Base-by-base conservation (phyloP, 257 asterid species). In the Solanum bulbocastanum region DNA sequence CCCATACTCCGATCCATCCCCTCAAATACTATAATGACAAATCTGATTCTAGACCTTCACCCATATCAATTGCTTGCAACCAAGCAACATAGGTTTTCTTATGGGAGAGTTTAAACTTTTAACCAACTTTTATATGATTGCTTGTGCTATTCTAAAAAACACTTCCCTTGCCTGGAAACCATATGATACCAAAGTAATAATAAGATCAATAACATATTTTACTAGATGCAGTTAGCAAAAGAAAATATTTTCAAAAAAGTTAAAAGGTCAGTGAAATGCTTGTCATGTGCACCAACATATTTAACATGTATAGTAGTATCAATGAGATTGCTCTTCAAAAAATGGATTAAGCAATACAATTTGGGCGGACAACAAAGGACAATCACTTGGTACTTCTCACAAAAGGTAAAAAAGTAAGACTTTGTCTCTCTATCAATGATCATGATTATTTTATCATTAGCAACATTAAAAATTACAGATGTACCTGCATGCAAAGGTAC, bases 401-500 rank as follows among this genome's bases (percentile, higher is more conserved):
- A 46, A 81, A 46, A 46, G 42, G 85, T 44, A 4, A 81, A 81
- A 81, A 30, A 49, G 15, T 10, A 32, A 49, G 86, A 82, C 20
- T 3, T 7, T 49, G 5, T 49, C 86, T 11, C 40, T 82, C 27
- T 20, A 37, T 30, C 27, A 82, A 82, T 30, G 86, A 82, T 22
- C 44, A 49, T 32, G 32, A 49, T 82, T 82, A 14, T 49, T 49
- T 46, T 82, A 49, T 82, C 86, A 18, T 32, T 18, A 30, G 66
- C 12, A 46, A 49, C 69, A 82, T 20, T 18, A 32, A 82, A 79
- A 82, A 30, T 82, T 32, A 87, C 83, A 87, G 52, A 83, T 46
- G 39, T 90, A 96, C 98, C 96, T 86, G 91, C 92, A 71, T 60
- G 92, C 85, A 93, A 85, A 88, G 90, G 87, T 83, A 83, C 78